phyloP scores from a whole-genome alignment of 441 rosid species.

The Adansonia madagascariensis region DNA sequence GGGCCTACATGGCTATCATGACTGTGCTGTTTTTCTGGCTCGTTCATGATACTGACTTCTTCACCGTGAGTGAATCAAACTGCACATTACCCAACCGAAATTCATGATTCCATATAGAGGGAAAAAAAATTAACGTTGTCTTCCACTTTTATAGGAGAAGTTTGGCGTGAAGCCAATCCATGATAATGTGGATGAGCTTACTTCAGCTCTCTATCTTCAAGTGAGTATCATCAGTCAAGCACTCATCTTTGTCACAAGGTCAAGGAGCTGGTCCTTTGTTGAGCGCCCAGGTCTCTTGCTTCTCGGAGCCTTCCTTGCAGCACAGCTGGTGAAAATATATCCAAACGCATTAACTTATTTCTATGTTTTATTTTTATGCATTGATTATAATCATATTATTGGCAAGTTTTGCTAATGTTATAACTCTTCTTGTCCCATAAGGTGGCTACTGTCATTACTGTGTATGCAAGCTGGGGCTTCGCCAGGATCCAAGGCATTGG shows the following conservation, averaged over 20 bases:
- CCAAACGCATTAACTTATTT: not conserved
- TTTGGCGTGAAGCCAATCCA: slow-evolving; percentile 64
- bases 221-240: slow-evolving; percentile 97
- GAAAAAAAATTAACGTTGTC: not conserved
- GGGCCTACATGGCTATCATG: slow-evolving; percentile 74
- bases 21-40: slow-evolving; percentile 80
- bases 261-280: slow-evolving; percentile 83
- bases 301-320: slow-evolving; percentile 60
- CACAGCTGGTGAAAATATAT: slow-evolving; percentile 65
- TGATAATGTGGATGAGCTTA: slow-evolving; percentile 52
- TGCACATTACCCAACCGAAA: not conserved
- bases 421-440: slow-evolving; percentile 22
- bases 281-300: slow-evolving; percentile 81
- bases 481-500: slow-evolving; percentile 81
- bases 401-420: not conserved
- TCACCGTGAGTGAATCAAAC: slow-evolving; percentile 53
- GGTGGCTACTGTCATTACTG: slow-evolving; percentile 81
- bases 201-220: slow-evolving; percentile 91
- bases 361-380: not conserved
- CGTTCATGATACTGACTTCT: slow-evolving; percentile 63
- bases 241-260: slow-evolving; percentile 88
- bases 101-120: not conserved
- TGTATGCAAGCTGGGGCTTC: slow-evolving; percentile 77
- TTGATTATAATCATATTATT: not conserved
- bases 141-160: slow-evolving; percentile 41